phyloP scores from a whole-genome alignment of 176 grass and related monocot genomes.

The Pontederia crassipes region DNA sequence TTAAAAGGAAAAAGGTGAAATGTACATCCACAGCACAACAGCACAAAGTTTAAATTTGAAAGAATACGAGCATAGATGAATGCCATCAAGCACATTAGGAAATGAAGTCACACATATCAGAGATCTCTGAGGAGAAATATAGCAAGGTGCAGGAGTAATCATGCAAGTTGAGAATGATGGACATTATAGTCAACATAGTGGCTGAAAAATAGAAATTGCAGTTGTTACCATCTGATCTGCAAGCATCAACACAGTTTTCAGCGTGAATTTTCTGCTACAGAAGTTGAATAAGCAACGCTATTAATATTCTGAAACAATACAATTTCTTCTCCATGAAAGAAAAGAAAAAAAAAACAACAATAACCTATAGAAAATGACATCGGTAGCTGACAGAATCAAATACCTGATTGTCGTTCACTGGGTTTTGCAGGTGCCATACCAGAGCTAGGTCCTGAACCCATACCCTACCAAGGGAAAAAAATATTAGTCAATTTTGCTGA shows the following conservation, averaged over 20 bases:
- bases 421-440: constrained; percentile 41
- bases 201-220: background rate
- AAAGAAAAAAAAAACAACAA: no score
- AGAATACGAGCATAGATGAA: no score
- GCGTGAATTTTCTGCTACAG: constrained; percentile 90
- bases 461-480: constrained; percentile 35
- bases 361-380: background rate
- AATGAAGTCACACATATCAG: no score
- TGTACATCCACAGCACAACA: no score
- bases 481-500: background rate
- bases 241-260: constrained; percentile 98
- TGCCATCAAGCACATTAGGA: no score
- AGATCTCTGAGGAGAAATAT: background rate
- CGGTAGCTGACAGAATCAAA: background rate
- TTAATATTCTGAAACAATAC: background rate
- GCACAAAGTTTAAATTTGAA: no score
- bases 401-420: constrained; percentile 85
- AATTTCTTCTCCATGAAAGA: no score
- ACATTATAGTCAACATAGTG: background rate
- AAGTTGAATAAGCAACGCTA: constrained; percentile 59
- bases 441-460: constrained; percentile 66
- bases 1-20: no score
- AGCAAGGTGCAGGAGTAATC: background rate
- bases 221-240: constrained; percentile 89
- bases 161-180: background rate